Conservation (phyloP, 108 stramenopile species). For the Nitzschia sp. region DNA sequence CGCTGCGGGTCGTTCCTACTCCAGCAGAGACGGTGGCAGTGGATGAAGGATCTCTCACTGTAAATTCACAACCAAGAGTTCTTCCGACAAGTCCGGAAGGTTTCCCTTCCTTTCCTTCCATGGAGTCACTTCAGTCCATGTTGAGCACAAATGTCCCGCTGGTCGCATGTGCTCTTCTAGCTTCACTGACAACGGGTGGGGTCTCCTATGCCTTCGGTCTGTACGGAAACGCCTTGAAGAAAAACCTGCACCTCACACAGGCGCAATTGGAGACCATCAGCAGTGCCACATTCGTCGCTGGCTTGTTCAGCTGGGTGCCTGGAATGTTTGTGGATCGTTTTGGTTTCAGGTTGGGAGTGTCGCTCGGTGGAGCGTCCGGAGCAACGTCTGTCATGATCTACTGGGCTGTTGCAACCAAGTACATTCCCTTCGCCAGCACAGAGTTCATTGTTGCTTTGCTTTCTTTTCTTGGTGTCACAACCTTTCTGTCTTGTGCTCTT, state of each 20-base stretch:
- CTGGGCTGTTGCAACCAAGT: constrained; percentile 61
- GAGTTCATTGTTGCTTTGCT: constrained; percentile 39
- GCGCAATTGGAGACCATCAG: constrained; percentile 73
- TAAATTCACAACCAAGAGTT: too few relatives aligned
- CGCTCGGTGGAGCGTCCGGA: constrained; percentile 60
- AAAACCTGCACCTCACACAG: constrained; percentile 63
- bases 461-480: constrained; percentile 51
- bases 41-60: too few relatives aligned
- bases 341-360: constrained; percentile 52
- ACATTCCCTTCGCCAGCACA: constrained; percentile 1
- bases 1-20: too few relatives aligned
- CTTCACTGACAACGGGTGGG: constrained; percentile 76
- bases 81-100: too few relatives aligned
- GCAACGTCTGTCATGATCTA: constrained; percentile 45
- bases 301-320: constrained; percentile 72
- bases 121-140: neutral
- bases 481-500: constrained; percentile 68
- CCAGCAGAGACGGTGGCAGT: too few relatives aligned
- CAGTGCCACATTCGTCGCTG: constrained; percentile 71
- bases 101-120: too few relatives aligned
- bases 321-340: constrained; percentile 69
- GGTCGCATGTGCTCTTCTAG: constrained; percentile 59
- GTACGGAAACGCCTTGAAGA: constrained; percentile 71
- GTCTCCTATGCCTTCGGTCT: constrained; percentile 85
- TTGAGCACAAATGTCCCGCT: constrained; percentile 57